Base-by-base conservation (phyloP, 2,329 filamentous ascomycete genomes). In the Aspergillus novoparasiticus region DNA sequence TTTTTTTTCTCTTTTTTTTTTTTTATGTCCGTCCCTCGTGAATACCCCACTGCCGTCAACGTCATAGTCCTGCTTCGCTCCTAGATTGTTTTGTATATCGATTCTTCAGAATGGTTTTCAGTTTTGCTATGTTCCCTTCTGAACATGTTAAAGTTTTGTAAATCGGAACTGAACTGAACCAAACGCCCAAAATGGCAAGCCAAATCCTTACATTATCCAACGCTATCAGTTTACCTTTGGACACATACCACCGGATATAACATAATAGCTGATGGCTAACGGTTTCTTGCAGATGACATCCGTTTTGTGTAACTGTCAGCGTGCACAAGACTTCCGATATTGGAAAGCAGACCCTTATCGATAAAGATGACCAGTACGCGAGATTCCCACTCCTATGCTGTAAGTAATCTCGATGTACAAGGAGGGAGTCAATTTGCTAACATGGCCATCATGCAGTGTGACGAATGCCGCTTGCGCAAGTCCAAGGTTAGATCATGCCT, bases 301-400 rank as follows among this genome's bases (percentile, higher is more conserved):
- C 66, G 67, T 70, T 66, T 65, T 68, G 66, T 71, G 70, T 74
- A 69, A 72, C 69, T 71, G 67, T 67, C 71, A 73, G 63, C 69
- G 69, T 68, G 69, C 66, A 73, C 70, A 69, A 67, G 65, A 72
- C 51, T 71, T 62, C 57, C 64, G 59, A 67, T 67, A 68, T 59
- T 60, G 63, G 61, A 67, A 64, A 68, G 60, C 63, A 63, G 68
- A 71, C 41, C 60, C 65, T 60, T 57, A 65, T 62, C 66, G 67
- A 68, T 71, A 69, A 77, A 75, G 43, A 78, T 78, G 76, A 67
- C 74, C 64, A 78, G 75, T 67, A 78, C 76, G 66, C 76, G 76
- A 64, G 76, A 79, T 71, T 77, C 74, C 54, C 76, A 79, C 65
- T 77, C 76, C 56, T 79, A 76, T 66, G 76, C 76, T 70, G 76